Percentiles rank a stretch among this genome's conserved stretches.
phyloP scores from a whole-genome alignment of 495 filamentous ascomycete species.

The Neurospora hispaniola region DNA sequence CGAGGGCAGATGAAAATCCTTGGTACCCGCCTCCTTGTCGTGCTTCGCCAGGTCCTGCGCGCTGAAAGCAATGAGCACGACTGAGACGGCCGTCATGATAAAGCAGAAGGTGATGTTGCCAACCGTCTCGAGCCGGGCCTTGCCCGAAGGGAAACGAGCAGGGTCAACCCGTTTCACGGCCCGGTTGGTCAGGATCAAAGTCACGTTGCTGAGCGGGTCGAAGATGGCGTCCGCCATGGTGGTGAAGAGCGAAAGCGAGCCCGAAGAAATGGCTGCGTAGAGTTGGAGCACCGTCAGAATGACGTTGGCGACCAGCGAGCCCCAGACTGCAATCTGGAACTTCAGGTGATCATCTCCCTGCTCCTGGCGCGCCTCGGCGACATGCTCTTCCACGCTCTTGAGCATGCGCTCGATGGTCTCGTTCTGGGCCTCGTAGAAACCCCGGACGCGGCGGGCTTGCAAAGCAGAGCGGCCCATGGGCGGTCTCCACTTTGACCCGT shows the following conservation, averaged over 20 bases:
- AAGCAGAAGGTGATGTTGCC: constrained; percentile 98
- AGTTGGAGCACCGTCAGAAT: constrained; percentile 69
- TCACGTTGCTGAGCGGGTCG: constrained; percentile 85
- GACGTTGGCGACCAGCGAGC: constrained; percentile 80
- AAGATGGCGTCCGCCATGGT: constrained; percentile 97
- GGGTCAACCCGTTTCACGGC: constrained; percentile 83
- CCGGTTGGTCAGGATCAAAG: constrained; percentile 76
- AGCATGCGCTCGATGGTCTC: constrained; percentile 85
- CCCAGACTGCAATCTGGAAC: constrained; percentile 80
- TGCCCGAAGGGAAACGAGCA: constrained; percentile 84
- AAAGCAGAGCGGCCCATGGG: constrained; percentile 27
- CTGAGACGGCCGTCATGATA: constrained; percentile 85
- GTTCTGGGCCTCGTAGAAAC: constrained; percentile 88
- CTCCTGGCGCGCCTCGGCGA: constrained; percentile 66
- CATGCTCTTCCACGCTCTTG: constrained; percentile 87
- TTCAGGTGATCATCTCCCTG: constrained; percentile 71
- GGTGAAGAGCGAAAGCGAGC: constrained; percentile 88
- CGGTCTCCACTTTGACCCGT: constrained; percentile 6
- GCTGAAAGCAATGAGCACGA: constrained; percentile 84
- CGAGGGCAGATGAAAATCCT: constrained; percentile 69
- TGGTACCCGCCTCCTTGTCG: constrained; percentile 31
- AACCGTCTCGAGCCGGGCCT: constrained; percentile 88
- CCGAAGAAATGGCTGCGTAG: constrained; percentile 77
- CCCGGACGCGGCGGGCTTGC: constrained; percentile 55
- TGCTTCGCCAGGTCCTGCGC: constrained; percentile 51